Evolutionary conservation across 2,329 filamentous ascomycete genomes (phyloP).

Genomic region (Claviceps citrina): DNA sequence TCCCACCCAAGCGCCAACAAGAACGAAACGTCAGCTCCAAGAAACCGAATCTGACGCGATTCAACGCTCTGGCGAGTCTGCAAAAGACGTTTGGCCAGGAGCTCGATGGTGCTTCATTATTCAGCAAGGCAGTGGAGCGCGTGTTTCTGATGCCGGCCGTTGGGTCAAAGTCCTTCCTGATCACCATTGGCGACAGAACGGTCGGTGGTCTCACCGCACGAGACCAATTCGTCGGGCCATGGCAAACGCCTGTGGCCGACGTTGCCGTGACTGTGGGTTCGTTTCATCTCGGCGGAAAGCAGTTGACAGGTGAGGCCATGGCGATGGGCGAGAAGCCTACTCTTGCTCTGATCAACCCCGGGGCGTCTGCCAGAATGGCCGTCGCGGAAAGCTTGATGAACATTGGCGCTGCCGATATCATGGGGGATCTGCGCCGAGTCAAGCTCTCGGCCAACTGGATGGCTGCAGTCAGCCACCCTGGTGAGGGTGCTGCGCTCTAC

Average conservation of each 20-base stretch:
- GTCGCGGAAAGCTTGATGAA: conserved; percentile 91
- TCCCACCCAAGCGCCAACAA: conserved; percentile 75
- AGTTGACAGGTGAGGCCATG: conserved; percentile 86
- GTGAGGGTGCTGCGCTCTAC: conserved; percentile 82
- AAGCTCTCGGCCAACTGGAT: conserved; percentile 97
- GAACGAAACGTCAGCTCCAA: conserved; percentile 57
- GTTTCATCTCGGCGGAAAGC: conserved; percentile 47
- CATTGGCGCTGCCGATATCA: conserved; percentile 59
- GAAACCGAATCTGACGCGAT: conserved; percentile 50
- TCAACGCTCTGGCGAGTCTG: conserved; percentile 54
- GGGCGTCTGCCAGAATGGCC: conserved; percentile 88
- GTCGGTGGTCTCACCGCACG: conserved; percentile 78
- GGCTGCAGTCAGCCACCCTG: conserved; percentile 86
- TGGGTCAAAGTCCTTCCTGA: conserved; percentile 93
- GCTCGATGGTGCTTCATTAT: conserved; percentile 34
- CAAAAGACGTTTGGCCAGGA: conserved; percentile 45
- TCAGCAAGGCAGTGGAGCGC: conserved; percentile 55
- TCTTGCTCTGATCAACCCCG: conserved; percentile 75
- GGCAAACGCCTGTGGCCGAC: conserved; percentile 89
- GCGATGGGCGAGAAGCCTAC: conserved; percentile 88
- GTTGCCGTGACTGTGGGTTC: conserved; percentile 83
- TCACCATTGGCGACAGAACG: conserved; percentile 86
- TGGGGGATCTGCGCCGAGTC: conserved; percentile 60
- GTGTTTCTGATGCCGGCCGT: conserved; percentile 78
- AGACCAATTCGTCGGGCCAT: conserved; percentile 92